Evolutionary conservation across 257 asterid species (phyloP).

Genomic region (Fraxinus americana): DNA sequence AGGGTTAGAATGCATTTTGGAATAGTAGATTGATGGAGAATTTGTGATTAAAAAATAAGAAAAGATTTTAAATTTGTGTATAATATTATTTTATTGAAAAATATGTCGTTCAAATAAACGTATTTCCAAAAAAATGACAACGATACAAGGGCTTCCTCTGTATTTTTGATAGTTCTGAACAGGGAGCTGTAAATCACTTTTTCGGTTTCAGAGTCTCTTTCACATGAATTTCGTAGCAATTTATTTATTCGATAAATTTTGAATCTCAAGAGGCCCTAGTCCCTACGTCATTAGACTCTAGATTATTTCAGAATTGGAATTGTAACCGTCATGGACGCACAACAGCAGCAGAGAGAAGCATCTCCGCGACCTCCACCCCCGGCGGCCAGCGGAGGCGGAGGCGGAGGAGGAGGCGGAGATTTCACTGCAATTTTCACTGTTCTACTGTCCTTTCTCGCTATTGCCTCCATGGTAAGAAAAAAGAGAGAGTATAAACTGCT

Average conservation of each 20-base stretch:
- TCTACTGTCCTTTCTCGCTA: slow-evolving; percentile 47
- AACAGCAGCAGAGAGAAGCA: slow-evolving; percentile 55
- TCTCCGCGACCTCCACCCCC: slow-evolving; percentile 38
- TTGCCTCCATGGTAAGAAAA: slow-evolving; percentile 50
- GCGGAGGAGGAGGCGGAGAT: slow-evolving; percentile 48
- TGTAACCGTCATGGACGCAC: slow-evolving; percentile 58
- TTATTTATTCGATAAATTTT: neutral
- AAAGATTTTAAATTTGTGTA: too few species aligned
- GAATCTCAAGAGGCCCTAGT: neutral
- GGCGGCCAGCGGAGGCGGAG: slow-evolving; percentile 47
- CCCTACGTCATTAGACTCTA: neutral
- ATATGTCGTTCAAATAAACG: too few species aligned
- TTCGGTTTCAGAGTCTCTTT: neutral
- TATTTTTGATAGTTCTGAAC: too few species aligned
- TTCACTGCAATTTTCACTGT: slow-evolving; percentile 44
- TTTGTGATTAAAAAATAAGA: too few species aligned
- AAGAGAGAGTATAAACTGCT: neutral
- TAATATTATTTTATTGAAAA: too few species aligned
- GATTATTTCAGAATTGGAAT: neutral
- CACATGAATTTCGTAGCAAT: neutral
- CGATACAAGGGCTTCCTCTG: too few species aligned
- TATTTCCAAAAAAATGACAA: too few species aligned
- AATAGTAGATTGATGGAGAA: too few species aligned
- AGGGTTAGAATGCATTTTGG: too few species aligned
- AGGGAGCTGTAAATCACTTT: neutral